Evolutionary conservation across 1,284 basidiomycete species (phyloP), one percentile per base, ranked within the genome.

Genomic region (Athelia sp.): DNA sequence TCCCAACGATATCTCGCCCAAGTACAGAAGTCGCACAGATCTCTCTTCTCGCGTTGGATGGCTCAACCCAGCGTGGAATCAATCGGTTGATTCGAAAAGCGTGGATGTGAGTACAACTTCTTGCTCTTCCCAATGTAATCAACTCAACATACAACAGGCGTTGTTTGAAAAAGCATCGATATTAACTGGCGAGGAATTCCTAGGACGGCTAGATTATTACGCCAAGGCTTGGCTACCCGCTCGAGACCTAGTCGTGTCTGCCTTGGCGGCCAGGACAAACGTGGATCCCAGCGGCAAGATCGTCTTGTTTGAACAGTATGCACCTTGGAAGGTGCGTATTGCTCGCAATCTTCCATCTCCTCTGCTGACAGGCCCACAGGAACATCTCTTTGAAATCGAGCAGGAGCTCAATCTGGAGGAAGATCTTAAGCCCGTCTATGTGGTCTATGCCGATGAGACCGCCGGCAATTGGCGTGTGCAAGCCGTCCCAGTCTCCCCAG

Each of bases 31-130:
- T 58, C 74, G 82, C 49, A 94, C 93, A 17, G 90, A 95, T 67
- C 70, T 98, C 14, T 87, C 87, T 17, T 83, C 81, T 55, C 84
- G 94, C 51, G 87, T 98, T 23, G 80, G 78, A 23, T 74, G 78
- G 59, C 74, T 97, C 47, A 98, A 98, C 68, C 90, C 93, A 4
- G 74, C 82, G n/a, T 98, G 94, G 94, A 96, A 96, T 64, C 82
- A 94, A 64, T 64, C 81, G 9, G 65, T 72, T 19, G 80, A 81
- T 58, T 70, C 85, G 19, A 66, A 76, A 47, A 72, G 72, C 26
- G 72, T 90, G 42, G 90, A 96, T 67, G 92, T 93, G 64, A 52
- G 82, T 72, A 32, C 34, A 32, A 23, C 36, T 45, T 26, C 32
- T 23, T 17, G 17, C 17, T 36, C n/a, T 45, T 43, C 51, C 17